phyloP scores from a whole-genome alignment of 164 flowering plant species.

The Paratinospora sagittata region DNA sequence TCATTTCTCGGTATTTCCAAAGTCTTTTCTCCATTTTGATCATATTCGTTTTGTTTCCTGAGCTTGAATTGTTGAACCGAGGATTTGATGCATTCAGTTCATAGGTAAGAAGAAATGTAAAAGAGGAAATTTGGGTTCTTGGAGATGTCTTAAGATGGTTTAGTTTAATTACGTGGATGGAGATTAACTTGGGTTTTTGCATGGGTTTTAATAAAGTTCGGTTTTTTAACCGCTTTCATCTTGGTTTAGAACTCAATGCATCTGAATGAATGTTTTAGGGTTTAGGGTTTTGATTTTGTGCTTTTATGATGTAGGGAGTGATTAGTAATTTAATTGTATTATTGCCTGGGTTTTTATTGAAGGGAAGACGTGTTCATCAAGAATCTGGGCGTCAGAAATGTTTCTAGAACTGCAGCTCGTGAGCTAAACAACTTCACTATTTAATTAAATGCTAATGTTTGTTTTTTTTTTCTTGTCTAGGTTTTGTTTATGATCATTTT shows the following conservation, averaged over 20 bases:
- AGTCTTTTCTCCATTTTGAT: not conserved
- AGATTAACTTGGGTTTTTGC: conserved; percentile 18
- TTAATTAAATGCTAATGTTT: not conserved
- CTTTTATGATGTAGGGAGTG: not conserved
- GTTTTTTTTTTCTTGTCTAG: not conserved
- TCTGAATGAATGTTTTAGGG: not conserved
- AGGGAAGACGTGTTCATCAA: conserved; percentile 52
- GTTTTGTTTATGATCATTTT: not conserved
- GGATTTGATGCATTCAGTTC: too few species aligned
- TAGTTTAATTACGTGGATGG: not conserved
- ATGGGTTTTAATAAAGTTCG: conserved; percentile 6
- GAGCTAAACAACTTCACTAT: conserved; percentile 22
- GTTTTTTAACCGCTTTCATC: not conserved
- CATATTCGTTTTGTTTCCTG: not conserved
- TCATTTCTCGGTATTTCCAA: conserved; percentile 40
- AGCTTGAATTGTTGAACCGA: too few species aligned
- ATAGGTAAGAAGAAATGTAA: too few species aligned
- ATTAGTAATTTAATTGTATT: not conserved
- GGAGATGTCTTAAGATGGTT: not conserved
- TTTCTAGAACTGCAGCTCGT: conserved; percentile 56
- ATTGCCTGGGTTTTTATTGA: conserved; percentile 11
- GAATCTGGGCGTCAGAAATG: conserved; percentile 25
- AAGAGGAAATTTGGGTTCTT: not conserved
- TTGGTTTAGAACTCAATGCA: not conserved
- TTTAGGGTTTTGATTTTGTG: conserved; percentile 1